A percentile compares a stretch with the other conserved stretches of the same genome.
phyloP scores from a whole-genome alignment of 1,284 basidiomycete species.

The Chondrostereum purpureum region DNA sequence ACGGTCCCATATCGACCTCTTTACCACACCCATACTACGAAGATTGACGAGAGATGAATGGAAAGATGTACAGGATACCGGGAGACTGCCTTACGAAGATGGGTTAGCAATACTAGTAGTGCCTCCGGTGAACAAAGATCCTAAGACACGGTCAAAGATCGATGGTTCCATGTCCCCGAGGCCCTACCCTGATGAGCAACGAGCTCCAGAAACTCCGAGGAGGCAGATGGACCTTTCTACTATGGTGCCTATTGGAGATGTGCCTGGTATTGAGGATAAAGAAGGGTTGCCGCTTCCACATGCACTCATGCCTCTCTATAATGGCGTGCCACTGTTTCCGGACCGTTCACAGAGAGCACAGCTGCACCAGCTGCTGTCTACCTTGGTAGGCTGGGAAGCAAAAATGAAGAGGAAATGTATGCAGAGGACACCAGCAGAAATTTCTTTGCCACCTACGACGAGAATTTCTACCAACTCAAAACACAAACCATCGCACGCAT shows the following conservation, averaged over 20 bases:
- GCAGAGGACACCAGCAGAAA: slow-evolving; percentile 1
- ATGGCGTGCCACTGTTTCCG: slow-evolving; percentile 59
- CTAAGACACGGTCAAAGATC: slow-evolving; percentile 38
- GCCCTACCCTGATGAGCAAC: slow-evolving; percentile 26
- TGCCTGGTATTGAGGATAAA: slow-evolving; percentile 7
- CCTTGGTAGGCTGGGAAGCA: slow-evolving; percentile 44
- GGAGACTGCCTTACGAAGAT: slow-evolving; percentile 40
- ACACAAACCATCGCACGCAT: slow-evolving; percentile 58
- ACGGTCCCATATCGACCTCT: slow-evolving; percentile 14
- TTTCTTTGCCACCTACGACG: not conserved
- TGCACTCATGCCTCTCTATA: slow-evolving; percentile 56
- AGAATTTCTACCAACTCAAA: slow-evolving; percentile 10
- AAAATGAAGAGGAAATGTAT: slow-evolving; percentile 10
- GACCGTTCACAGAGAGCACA: slow-evolving; percentile 49
- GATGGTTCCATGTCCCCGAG: slow-evolving; percentile 31
- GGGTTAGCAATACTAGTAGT: slow-evolving; percentile 62
- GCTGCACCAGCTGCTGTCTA: slow-evolving; percentile 40
- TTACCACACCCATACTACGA: slow-evolving; percentile 40
- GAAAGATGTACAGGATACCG: slow-evolving; percentile 38
- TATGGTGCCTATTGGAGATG: slow-evolving; percentile 26
- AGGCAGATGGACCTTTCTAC: slow-evolving; percentile 25
- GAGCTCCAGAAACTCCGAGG: slow-evolving; percentile 13
- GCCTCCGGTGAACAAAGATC: slow-evolving; percentile 59
- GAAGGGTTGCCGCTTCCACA: slow-evolving; percentile 30
- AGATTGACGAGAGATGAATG: slow-evolving; percentile 59